These are phyloP conservation scores for Phytomonas sp. DNA, from an alignment of 208 protist genomes.

Conservation along the genomic window DNA sequence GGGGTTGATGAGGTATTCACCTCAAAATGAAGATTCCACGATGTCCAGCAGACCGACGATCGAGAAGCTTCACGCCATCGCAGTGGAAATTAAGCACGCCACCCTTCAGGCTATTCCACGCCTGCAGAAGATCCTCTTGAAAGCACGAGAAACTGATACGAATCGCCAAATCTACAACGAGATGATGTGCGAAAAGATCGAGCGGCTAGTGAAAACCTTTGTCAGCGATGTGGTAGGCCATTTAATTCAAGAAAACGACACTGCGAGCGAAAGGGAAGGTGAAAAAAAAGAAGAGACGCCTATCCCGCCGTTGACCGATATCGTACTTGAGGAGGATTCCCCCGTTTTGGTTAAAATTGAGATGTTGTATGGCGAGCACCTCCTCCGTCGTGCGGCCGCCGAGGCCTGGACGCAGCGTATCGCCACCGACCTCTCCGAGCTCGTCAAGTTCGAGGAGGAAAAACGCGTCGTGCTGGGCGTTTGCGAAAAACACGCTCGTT, in stretches of 20 bases:
- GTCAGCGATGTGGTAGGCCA: conserved; percentile 7
- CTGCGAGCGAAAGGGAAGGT: neutral
- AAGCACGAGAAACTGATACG: conserved; percentile 66
- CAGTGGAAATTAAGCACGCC: conserved; percentile 17
- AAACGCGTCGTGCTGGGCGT: conserved; percentile 25
- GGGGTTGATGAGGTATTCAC: neutral
- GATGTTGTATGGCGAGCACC: conserved; percentile 29
- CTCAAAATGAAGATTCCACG: neutral
- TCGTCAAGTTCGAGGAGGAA: conserved; percentile 36
- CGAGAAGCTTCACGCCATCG: conserved; percentile 13
- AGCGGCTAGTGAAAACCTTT: conserved; percentile 46
- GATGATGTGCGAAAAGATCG: conserved; percentile 79
- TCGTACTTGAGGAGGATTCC: conserved; percentile 17
- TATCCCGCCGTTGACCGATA: neutral
- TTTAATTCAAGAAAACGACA: neutral
- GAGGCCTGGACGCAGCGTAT: conserved; percentile 63
- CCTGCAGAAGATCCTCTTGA: conserved; percentile 56
- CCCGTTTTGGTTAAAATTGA: conserved; percentile 21
- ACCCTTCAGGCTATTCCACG: conserved; percentile 27
- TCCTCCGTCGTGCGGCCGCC: conserved; percentile 30
- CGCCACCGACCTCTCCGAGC: conserved; percentile 32
- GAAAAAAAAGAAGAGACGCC: neutral
- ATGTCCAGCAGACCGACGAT: neutral
- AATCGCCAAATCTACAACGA: conserved; percentile 88
- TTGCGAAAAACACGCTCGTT: conserved; percentile 30